Conservation (phyloP, 805 yeast genomes). For the Clavispora santaluciae region DNA sequence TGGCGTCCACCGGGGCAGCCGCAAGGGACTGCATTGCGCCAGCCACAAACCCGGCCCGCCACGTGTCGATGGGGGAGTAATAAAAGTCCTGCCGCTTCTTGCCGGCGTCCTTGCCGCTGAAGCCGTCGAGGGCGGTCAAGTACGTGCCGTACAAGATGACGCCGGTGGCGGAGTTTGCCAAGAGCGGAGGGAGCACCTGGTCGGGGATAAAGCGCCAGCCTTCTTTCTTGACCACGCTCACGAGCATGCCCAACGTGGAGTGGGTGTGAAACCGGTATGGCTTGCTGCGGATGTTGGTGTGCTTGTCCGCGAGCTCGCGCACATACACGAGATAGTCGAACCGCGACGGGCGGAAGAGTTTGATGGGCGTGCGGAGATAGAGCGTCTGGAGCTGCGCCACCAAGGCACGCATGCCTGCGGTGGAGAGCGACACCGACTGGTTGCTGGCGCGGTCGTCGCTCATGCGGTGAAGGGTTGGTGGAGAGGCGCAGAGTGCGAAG, state of each 20-base stretch:
- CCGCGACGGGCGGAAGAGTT: conserved; percentile 84
- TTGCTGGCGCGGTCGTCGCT: conserved; percentile 15
- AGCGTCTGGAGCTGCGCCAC: conserved; percentile 73
- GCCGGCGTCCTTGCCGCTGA: conserved; percentile 14
- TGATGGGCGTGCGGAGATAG: conserved; percentile 77
- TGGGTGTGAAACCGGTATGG: conserved; percentile 63
- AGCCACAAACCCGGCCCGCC: conserved; percentile 79
- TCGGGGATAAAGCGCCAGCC: conserved; percentile 90
- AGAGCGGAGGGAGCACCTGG: conserved; percentile 77
- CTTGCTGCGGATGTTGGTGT: conserved; percentile 38
- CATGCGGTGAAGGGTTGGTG: not conserved
- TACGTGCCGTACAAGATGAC: conserved; percentile 80
- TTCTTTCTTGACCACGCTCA: conserved; percentile 63
- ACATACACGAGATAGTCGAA: conserved; percentile 79
- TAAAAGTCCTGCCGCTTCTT: conserved; percentile 6
- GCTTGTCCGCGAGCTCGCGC: conserved; percentile 45
- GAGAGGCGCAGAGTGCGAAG: not conserved
- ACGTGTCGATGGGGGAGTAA: conserved; percentile 46
- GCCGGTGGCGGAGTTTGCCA: conserved; percentile 90
- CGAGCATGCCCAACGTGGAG: conserved; percentile 70
- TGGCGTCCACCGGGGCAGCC: conserved; percentile 92
- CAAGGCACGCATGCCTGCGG: conserved; percentile 83
- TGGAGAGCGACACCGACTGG: conserved; percentile 65
- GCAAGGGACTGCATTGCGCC: conserved; percentile 86
- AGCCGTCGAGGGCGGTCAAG: conserved; percentile 45